A percentile compares a stretch with the other conserved stretches of the same genome.
Evolutionary conservation across 139 green algal genomes (phyloP).

Genomic region (Picochlorum sp.): DNA sequence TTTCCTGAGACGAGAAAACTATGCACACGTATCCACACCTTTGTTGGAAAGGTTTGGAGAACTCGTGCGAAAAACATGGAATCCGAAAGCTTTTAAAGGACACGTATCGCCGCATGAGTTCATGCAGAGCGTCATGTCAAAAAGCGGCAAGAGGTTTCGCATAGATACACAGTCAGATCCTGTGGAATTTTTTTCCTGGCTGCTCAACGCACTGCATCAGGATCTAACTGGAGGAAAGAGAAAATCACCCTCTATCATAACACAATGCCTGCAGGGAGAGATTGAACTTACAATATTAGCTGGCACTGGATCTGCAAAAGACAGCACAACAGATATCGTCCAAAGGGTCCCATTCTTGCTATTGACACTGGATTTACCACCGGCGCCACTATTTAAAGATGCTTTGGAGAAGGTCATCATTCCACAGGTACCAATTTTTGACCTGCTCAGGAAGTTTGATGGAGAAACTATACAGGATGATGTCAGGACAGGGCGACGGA

Average conservation of each 20-base stretch:
- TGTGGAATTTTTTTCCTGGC: slow-evolving; percentile 86
- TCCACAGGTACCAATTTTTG: slow-evolving; percentile 88
- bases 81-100: slow-evolving; percentile 91
- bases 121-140: slow-evolving; percentile 81
- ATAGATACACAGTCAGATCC: slow-evolving; percentile 78
- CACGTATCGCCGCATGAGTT: slow-evolving; percentile 95
- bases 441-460: slow-evolving; percentile 91
- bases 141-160: slow-evolving; percentile 75
- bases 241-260: slow-evolving; percentile 45
- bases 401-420: slow-evolving; percentile 95
- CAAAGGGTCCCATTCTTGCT: slow-evolving; percentile 80
- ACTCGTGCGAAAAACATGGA: slow-evolving; percentile 93
- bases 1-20: slow-evolving; percentile 77
- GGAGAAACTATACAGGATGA: slow-evolving; percentile 65
- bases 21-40: slow-evolving; percentile 34
- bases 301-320: slow-evolving; percentile 60
- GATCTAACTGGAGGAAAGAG: slow-evolving; percentile 79
- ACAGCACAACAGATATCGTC: slow-evolving; percentile 40
- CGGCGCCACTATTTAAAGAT: slow-evolving; percentile 95
- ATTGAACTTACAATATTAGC: slow-evolving; percentile 77
- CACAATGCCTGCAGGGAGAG: slow-evolving; percentile 83
- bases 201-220: slow-evolving; percentile 85
- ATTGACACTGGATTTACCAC: slow-evolving; percentile 86
- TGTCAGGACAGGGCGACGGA: slow-evolving; percentile 63
- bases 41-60: slow-evolving; percentile 85